phyloP scores from a whole-genome alignment of 2,329 filamentous ascomycete genomes.

The Clarireedia homoeocarpa region DNA sequence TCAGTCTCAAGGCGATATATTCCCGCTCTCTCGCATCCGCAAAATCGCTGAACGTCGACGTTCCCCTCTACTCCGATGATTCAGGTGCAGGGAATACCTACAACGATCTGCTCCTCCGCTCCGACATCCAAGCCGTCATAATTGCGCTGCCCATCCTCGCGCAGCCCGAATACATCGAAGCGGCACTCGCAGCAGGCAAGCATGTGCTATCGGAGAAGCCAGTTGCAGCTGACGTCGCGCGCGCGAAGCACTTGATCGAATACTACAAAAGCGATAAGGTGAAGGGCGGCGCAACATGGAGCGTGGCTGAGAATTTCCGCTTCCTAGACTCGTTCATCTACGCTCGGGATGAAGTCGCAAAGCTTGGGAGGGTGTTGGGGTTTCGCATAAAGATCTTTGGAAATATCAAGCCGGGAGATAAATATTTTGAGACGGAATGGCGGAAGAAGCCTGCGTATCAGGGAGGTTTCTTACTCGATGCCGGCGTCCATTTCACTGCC shows the following conservation, averaged over 20 bases:
- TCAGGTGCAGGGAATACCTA: slow-evolving; percentile 36
- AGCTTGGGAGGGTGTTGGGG: slow-evolving; percentile 45
- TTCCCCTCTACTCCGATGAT: slow-evolving; percentile 28
- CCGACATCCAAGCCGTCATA: slow-evolving; percentile 30
- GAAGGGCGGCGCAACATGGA: slow-evolving; percentile 37
- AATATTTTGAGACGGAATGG: slow-evolving; percentile 50
- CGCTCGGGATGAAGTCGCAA: slow-evolving; percentile 40
- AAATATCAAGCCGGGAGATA: slow-evolving; percentile 37
- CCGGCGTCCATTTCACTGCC: slow-evolving; percentile 65
- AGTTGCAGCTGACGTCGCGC: slow-evolving; percentile 40
- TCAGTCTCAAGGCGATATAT: slow-evolving; percentile 44
- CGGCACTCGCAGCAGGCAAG: slow-evolving; percentile 42
- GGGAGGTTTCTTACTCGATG: slow-evolving; percentile 70
- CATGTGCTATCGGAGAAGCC: slow-evolving; percentile 49
- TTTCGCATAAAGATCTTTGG: slow-evolving; percentile 43
- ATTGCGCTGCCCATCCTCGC: slow-evolving; percentile 41
- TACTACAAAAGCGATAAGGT: slow-evolving; percentile 36
- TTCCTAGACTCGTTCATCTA: slow-evolving; percentile 49
- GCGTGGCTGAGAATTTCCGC: slow-evolving; percentile 67
- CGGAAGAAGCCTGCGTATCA: slow-evolving; percentile 63
- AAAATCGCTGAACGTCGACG: slow-evolving; percentile 34
- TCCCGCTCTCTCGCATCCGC: slow-evolving; percentile 29
- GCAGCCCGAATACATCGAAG: slow-evolving; percentile 42
- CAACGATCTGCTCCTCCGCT: slow-evolving; percentile 27
- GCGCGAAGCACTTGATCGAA: slow-evolving; percentile 39